Evolutionary conservation across 805 yeast genomes (phyloP), one percentile per base, ranked within the genome.

Genomic region (Hanseniaspora occidentalis): DNA sequence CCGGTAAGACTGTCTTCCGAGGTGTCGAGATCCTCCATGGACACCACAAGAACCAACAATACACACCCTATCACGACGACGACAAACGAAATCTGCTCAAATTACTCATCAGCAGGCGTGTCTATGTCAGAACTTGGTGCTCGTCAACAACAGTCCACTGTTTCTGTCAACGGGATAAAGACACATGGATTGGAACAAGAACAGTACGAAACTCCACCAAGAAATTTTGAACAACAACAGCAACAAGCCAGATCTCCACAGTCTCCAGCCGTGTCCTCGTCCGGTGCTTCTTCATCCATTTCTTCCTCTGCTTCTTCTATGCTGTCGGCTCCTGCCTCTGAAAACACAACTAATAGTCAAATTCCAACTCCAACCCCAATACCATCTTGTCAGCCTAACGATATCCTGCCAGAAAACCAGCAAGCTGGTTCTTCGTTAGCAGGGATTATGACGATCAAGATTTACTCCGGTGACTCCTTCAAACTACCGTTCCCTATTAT

Each of bases 401-500:
- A n/a, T n/a, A n/a, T n/a, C n/a, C n/a, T n/a, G n/a, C n/a, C n/a
- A n/a, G 5, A 19, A 24, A 9, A 24, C 22, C 13, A 6, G 6
- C 36, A 16, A 13, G 2, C 36, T 6, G 45, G 53, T 10, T 49
- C 53, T 1, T 57, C 64, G 38, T 64, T 61, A 24, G 86, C 89
- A 0, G 95, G 95, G 2, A 65, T 83, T 22, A 67, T 85, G 48
- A 81, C 88, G 0, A 79, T 85, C 21, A 82, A 83, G 53, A 71
- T 85, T 9, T 83, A 83, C 53, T 73, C 75, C 31, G 83, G 88
- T 27, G 70, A 71, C 43, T 73, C 75, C 38, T 70, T 85, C 47
- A 67, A 66, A 36, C 67, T 86, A 38, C 95, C 96, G 4, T 74
- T 81, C 36, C 74, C 75, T 21, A 66, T 82, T 43, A 75, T 74